Conservation (phyloP, 768 basidiomycete genomes). For the Tricholoma bakamatsutake region DNA sequence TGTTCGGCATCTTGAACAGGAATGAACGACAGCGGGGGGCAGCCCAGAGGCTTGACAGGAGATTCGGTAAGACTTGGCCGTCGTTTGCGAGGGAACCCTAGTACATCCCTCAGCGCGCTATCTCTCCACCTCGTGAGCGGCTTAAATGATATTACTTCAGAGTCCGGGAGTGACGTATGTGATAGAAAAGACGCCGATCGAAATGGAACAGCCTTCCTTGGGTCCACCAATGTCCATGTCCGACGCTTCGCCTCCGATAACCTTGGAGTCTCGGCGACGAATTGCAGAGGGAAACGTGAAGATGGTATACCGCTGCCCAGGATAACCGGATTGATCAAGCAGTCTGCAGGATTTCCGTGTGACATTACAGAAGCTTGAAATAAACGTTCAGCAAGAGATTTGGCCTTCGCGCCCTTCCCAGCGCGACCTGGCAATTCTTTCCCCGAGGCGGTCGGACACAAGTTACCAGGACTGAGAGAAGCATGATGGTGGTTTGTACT, state of each 20-base stretch:
- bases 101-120: neutral
- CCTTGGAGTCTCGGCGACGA: slow-evolving; percentile 14
- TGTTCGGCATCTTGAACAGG: slow-evolving; percentile 22
- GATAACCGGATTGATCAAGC: slow-evolving; percentile 12
- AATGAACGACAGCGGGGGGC: slow-evolving; percentile 24
- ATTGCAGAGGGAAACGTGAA: slow-evolving; percentile 21
- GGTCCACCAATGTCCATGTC: slow-evolving; percentile 26
- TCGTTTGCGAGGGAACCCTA: neutral
- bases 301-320: slow-evolving; percentile 5
- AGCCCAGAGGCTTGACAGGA: slow-evolving; percentile 1
- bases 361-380: slow-evolving; percentile 30
- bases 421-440: neutral
- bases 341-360: slow-evolving; percentile 25
- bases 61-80: neutral
- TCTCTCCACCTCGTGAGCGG: slow-evolving; percentile 1
- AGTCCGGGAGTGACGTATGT: neutral
- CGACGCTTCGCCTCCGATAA: slow-evolving; percentile 7
- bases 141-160: neutral
- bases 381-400: slow-evolving; percentile 25
- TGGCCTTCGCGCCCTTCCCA: slow-evolving; percentile 6
- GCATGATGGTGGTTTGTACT: neutral
- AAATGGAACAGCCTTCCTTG: slow-evolving; percentile 25
- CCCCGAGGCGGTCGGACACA: neutral
- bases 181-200: slow-evolving; percentile 16
- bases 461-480: neutral